Evolutionary conservation across 2,329 filamentous ascomycete genomes (phyloP), one percentile per base, ranked within the genome.

Genomic region (Stemphylium vesicarium): DNA sequence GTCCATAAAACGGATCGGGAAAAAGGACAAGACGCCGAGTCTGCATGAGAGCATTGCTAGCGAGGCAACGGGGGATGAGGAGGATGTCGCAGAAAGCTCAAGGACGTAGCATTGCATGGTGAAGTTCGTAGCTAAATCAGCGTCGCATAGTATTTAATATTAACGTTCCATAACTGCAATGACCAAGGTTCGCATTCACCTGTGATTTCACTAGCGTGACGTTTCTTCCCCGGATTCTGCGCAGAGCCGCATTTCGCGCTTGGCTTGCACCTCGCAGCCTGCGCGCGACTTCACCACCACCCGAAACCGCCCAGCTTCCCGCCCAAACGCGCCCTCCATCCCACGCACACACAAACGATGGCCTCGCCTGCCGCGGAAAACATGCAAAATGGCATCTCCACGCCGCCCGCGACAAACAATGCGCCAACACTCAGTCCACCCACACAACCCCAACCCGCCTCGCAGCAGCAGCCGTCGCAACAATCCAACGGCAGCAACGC

Each of bases 11-110:
- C 75, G 77, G 52, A 74, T 78, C 31, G 75, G 75, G 12, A 77
- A 75, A 59, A 73, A 74, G 53, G 73, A 76, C 40, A 79, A 80
- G 70, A 78, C 79, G 54, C 78, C 78, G 3, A 80, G 77, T 60
- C 60, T 80, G 48, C 78, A 79, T 63, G 78, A 78, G 59, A 81
- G 79, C 56, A 65, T 78, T 59, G 67, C 76, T n/a, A 77, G 75
- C 59, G 76, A 74, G 60, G 69, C 68, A 8, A 73, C 70, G 44
- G 75, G 75, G 48, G 74, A 70, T n/a, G 70, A 72, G 26, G 41
- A 33, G 42, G 43, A 48, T 3, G 10, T 35, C 8, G 32, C 29
- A 2, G 50, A 44, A 15, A 35, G 20, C 12, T 16, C 11, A 10
- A 53, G 38, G 24, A 43, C 15, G 31, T 52, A 32, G 12, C 12